Percentiles rank a stretch among this genome's conserved stretches.
Conservation (phyloP, 352 stramenopile genomes). For the Blastocystis sp. region DNA sequence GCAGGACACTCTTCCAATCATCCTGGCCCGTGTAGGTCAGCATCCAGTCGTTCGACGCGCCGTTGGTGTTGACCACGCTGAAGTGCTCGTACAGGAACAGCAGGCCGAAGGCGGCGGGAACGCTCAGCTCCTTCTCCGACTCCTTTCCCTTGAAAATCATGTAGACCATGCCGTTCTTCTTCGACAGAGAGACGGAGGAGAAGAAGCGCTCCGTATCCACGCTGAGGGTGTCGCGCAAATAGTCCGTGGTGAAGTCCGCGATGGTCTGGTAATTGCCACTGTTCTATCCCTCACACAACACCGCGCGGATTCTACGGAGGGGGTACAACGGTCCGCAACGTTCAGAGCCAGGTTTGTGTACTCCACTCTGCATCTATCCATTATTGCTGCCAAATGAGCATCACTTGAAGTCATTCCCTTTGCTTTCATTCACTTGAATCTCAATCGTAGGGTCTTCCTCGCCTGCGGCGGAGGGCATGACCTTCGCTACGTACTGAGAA, state of each 20-base stretch:
- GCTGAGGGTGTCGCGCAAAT: slow-evolving; percentile 21
- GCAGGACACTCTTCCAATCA: background rate
- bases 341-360: slow-evolving; percentile 11
- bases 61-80: background rate
- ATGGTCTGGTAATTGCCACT: slow-evolving; percentile 4
- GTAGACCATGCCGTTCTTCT: slow-evolving; percentile 56
- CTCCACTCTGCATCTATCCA: slow-evolving; percentile 47
- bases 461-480: background rate
- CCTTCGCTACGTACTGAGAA: slow-evolving; percentile 17
- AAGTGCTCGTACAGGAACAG: slow-evolving; percentile 36
- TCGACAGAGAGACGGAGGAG: background rate
- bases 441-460: slow-evolving; percentile 1
- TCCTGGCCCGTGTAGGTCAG: slow-evolving; percentile 26
- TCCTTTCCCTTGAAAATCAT: slow-evolving; percentile 4
- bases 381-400: background rate
- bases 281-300: background rate
- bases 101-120: slow-evolving; percentile 6
- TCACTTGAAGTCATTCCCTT: slow-evolving; percentile 10
- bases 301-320: background rate
- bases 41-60: slow-evolving; percentile 4
- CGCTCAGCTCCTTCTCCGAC: slow-evolving; percentile 44
- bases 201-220: slow-evolving; percentile 16
- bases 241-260: slow-evolving; percentile 34
- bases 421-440: slow-evolving; percentile 6
- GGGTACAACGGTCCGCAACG: background rate